Base-by-base conservation (phyloP, 2,329 filamentous ascomycete species). In the Coccinonectria pachysandricola region DNA sequence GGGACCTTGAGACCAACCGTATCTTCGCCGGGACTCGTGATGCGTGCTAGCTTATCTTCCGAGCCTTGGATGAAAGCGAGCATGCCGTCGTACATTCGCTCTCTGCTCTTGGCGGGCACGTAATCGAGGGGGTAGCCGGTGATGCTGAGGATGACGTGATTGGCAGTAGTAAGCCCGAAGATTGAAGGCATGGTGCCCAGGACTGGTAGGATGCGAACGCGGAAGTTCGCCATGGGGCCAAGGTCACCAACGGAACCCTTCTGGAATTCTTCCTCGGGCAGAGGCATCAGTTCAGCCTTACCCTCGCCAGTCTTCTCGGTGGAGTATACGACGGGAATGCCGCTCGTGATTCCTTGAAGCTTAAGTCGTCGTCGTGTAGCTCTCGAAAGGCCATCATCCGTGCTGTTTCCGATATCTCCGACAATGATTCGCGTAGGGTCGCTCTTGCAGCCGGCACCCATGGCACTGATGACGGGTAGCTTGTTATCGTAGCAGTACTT, bases 101-200 rank as follows among this genome's bases (percentile, higher is more conserved):
- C 85, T 10, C 88, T 68, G 7, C 75, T 75, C 54, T 95, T 95
- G 27, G 73, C 75, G 0, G 78, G 74, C 0, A 84, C 60, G 50
- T 91, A 93, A 37, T 93, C 86, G 24, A 80, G 71, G 0, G 91
- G 91, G 46, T 98, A 98, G 6, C 77, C 82, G 5, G 69, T 63
- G 23, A 96, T 71, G 31, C 75, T 73, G 30, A 93, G 68, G 39
- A 98, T 88, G 33, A 96, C 75, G 50, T 96, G 85, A 55, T 96
- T 98, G 4, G 91, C 91, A 7, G 83, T 74, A 0, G 80, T 82
- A 30, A 95, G 81, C 7, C 91, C 91, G 52, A 98, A 98, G 1
- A 96, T 79, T 3, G 91, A 88, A 0, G 91, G 91, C 87, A 98
- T 95, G 0, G 91, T 98, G 1, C 91, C 91, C 3, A 98, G 61